phyloP scores from a whole-genome alignment of 495 filamentous ascomycete species.

The Patellaria atrata region DNA sequence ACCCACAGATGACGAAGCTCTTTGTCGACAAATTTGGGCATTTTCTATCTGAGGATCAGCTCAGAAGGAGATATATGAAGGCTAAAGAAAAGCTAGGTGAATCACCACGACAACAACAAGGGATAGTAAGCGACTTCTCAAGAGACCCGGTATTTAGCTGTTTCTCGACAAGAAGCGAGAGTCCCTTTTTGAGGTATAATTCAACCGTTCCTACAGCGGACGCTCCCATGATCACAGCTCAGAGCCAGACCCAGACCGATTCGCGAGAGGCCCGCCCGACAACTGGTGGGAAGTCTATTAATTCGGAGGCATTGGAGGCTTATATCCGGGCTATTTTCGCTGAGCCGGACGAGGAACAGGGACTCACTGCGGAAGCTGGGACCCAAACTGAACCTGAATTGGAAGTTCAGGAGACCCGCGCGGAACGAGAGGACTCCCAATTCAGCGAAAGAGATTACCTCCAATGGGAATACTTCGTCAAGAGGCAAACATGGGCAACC shows the following conservation, averaged over 20 bases:
- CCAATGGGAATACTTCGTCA: constrained; percentile 1
- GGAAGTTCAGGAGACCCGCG: background rate
- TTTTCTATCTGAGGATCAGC: background rate
- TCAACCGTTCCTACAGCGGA: too few relatives aligned
- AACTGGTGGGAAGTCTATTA: background rate
- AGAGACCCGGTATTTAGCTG: background rate
- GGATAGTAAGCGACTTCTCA: too few relatives aligned
- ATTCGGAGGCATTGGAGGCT: background rate
- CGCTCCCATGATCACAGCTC: too few relatives aligned
- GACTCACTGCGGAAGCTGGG: too few relatives aligned
- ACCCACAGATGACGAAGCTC: background rate
- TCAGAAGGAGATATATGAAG: background rate
- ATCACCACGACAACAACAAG: too few relatives aligned
- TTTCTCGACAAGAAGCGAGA: background rate
- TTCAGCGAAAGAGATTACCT: background rate
- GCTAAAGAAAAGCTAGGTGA: background rate
- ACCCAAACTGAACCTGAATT: background rate
- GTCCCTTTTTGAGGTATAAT: too few relatives aligned
- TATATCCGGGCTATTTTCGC: background rate
- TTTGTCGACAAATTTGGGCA: background rate
- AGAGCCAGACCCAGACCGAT: too few relatives aligned
- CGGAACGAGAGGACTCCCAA: background rate
- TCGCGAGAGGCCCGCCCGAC: background rate
- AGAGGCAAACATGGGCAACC: background rate
- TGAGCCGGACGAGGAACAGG: background rate